These are phyloP conservation scores for Tremella mesenterica DNA, from an alignment of 768 basidiomycete genomes.

Conservation along the genomic window DNA sequence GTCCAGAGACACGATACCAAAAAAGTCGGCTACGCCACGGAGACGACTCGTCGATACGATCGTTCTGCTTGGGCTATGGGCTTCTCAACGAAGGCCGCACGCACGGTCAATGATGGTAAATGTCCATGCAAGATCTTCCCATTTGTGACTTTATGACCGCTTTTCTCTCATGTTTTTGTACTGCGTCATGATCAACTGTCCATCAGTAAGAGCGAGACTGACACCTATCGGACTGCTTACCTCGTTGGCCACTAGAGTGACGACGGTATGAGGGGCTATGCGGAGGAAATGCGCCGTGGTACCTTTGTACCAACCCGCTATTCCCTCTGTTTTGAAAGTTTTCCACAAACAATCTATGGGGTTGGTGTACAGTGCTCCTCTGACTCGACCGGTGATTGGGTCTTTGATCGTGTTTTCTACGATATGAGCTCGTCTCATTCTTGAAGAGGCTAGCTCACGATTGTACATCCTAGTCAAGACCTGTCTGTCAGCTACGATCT, in stretches of 20 bases:
- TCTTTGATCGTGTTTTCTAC: conserved; percentile 44
- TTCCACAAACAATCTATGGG: conserved; percentile 97
- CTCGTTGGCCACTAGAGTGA: conserved; percentile 77
- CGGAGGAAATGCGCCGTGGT: conserved; percentile 88
- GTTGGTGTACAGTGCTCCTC: conserved; percentile 75
- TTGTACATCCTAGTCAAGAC: conserved; percentile 93
- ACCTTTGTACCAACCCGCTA: conserved; percentile 95
- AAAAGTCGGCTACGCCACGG: too few species aligned
- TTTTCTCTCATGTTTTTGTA: conserved; percentile 23
- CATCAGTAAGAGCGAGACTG: background rate
- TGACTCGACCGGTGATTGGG: conserved; percentile 38
- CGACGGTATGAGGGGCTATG: conserved; percentile 82
- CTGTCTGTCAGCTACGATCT: too few species aligned
- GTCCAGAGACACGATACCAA: too few species aligned
- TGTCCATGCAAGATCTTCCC: too few species aligned
- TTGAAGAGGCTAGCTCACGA: conserved; percentile 42
- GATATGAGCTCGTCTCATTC: conserved; percentile 7
- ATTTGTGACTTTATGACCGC: conserved; percentile 1
- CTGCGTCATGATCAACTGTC: conserved; percentile 37
- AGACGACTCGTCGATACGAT: too few species aligned
- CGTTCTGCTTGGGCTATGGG: too few species aligned
- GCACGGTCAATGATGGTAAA: too few species aligned
- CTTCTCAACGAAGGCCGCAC: too few species aligned
- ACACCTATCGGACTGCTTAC: conserved; percentile 11
- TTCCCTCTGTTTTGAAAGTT: conserved; percentile 80